phyloP scores from a whole-genome alignment of 345 rosid species.

The Gynandropsis gynandra region DNA sequence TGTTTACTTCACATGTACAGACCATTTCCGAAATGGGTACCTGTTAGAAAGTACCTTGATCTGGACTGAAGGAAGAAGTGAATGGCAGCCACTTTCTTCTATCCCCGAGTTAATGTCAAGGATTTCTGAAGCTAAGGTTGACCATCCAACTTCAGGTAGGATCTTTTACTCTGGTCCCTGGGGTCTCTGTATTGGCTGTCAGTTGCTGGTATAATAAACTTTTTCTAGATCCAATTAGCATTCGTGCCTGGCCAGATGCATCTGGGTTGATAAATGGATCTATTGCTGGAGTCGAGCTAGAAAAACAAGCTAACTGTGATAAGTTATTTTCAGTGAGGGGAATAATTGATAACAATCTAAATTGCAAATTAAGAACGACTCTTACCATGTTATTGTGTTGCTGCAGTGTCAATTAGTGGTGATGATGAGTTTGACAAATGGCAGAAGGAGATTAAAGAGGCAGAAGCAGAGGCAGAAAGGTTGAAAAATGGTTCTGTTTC shows the following conservation, averaged over 20 bases:
- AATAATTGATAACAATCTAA: background rate
- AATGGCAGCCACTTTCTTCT: constrained; percentile 76
- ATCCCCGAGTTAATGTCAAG: constrained; percentile 53
- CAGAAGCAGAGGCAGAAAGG: constrained; percentile 53
- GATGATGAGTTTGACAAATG: constrained; percentile 85
- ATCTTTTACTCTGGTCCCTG: background rate
- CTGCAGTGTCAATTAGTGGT: constrained; percentile 41
- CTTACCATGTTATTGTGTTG: constrained; percentile 24
- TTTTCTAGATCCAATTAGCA: constrained; percentile 11
- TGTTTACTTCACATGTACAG: constrained; percentile 59
- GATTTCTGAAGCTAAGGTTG: constrained; percentile 33
- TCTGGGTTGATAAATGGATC: constrained; percentile 22
- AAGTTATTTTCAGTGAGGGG: constrained; percentile 9
- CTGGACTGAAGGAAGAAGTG: constrained; percentile 81
- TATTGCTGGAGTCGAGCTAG: constrained; percentile 18
- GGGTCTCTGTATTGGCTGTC: background rate
- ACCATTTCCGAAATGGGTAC: constrained; percentile 74
- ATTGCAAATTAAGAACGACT: constrained; percentile 10
- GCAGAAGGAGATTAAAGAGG: constrained; percentile 72
- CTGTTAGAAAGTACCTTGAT: constrained; percentile 59
- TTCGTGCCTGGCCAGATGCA: constrained; percentile 13
- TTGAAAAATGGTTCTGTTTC: constrained; percentile 45
- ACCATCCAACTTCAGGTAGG: constrained; percentile 37
- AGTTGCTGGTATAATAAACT: constrained; percentile 9
- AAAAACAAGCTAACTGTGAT: constrained; percentile 19